Conservation (phyloP, 306 rosid genomes). For the Bauhinia variegata region DNA sequence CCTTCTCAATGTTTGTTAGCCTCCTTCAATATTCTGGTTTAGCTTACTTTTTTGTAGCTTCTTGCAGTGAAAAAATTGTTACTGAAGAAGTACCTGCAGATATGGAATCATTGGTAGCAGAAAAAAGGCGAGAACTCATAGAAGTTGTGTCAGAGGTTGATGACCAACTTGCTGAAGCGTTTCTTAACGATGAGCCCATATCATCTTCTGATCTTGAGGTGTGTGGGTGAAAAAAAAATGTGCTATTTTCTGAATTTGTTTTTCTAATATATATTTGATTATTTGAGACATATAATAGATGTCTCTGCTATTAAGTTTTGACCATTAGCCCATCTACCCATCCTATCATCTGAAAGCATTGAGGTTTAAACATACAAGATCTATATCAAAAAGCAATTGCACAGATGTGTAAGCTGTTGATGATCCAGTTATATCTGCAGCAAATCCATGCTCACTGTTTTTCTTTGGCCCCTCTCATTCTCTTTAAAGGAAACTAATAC, state of each 20-base stretch:
- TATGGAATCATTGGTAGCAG: conserved; percentile 78
- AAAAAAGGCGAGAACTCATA: conserved; percentile 87
- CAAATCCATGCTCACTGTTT: conserved; percentile 2
- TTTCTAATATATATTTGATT: conserved; percentile 1
- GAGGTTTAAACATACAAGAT: conserved; percentile 10
- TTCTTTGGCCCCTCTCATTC: not conserved
- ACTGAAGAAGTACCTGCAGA: conserved; percentile 76
- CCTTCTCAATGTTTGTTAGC: not conserved
- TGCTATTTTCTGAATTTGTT: not conserved
- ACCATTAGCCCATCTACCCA: not conserved
- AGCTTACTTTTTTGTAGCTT: conserved; percentile 28
- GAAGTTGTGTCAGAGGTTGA: conserved; percentile 95
- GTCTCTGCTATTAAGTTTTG: conserved; percentile 21
- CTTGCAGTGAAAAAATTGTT: conserved; percentile 71
- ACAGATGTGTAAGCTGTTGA: conserved; percentile 1
- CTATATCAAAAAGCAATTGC: not conserved
- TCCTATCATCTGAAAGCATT: not conserved
- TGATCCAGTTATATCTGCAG: conserved; percentile 18
- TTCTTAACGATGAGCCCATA: conserved; percentile 84
- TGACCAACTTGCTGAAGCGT: conserved; percentile 92
- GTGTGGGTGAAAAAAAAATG: conserved; percentile 27
- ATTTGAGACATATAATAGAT: not conserved
- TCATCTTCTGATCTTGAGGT: conserved; percentile 88
- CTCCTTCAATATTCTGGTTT: conserved; percentile 12
- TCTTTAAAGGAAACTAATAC: conserved; percentile 28